Conservation (phyloP, 257 asterid species). For the Salvia rosmarinus region DNA sequence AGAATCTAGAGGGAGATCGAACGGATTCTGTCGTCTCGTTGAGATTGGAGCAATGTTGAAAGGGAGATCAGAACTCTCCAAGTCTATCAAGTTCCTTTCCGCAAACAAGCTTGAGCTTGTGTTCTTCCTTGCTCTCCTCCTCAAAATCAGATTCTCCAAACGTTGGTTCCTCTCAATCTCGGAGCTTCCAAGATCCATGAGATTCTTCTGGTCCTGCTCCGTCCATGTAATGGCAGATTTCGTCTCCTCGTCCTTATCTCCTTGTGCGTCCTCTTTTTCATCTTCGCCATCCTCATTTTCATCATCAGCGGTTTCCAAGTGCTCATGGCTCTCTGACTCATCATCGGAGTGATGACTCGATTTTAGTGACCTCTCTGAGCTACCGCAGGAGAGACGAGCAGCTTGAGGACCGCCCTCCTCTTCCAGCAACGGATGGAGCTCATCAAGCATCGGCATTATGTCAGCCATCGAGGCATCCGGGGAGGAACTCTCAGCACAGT, state of each 20-base stretch:
- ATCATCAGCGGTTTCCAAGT: conserved; percentile 54
- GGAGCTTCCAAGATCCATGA: conserved; percentile 84
- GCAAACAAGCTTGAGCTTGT: conserved; percentile 48
- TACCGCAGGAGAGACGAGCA: conserved; percentile 42
- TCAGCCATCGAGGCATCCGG: conserved; percentile 96
- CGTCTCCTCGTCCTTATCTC: conserved; percentile 51
- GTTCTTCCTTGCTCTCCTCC: conserved; percentile 75
- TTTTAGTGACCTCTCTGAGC: conserved; percentile 48
- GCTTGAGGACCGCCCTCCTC: conserved; percentile 55
- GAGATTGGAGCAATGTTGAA: conserved; percentile 65
- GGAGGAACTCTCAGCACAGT: conserved; percentile 84
- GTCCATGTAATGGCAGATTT: conserved; percentile 79
- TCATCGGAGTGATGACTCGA: conserved; percentile 58
- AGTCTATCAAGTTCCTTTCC: conserved; percentile 76
- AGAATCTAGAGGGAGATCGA: conserved; percentile 58
- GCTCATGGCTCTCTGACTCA: conserved; percentile 57
- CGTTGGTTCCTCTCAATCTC: conserved; percentile 87
- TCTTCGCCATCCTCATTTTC: conserved; percentile 66
- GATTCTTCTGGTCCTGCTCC: conserved; percentile 92
- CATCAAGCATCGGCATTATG: conserved; percentile 88
- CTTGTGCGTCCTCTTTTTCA: conserved; percentile 52
- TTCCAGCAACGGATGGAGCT: conserved; percentile 81
- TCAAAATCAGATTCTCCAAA: conserved; percentile 78
- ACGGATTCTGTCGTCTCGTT: conserved; percentile 72
- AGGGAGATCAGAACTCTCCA: conserved; percentile 71